Evolutionary conservation across 208 protist genomes (phyloP), one percentile per base, ranked within the genome.

Genomic region (Leishmania guyanensis): DNA sequence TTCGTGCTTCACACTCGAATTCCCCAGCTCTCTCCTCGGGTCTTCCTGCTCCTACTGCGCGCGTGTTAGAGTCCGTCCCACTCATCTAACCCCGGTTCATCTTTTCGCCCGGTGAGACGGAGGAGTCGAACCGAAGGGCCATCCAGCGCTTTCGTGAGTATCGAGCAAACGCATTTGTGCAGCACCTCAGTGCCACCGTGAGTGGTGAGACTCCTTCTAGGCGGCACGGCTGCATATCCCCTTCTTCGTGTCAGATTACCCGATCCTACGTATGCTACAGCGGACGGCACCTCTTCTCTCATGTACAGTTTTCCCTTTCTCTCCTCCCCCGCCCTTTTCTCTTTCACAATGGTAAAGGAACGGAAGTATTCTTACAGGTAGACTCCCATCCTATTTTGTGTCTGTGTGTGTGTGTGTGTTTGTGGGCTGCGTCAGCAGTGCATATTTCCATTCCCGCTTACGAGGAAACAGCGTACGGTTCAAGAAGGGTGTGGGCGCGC

Each of bases 331-430:
- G 6, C 29, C 62, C 62, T 39, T 14, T 68, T 36, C 9, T 39
- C 29, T 68, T 29, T 39, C 29, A 29, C 62, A 39, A n/a, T 68
- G 26, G 12, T 5, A 3, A 26, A 65, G 26, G 29, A 56, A 62
- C 56, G 76, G 33, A 60, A 77, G 60, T 56, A 33, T 68, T 43
- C 26, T 14, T 62, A 69, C 79, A 43, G 39, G 39, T 68, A 33
- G 17, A 39, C 29, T 68, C 29, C 54, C 68, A 10, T 53, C 29
- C 33, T 58, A 1, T 83, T 83, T 5, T 26, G 48, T 74, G 36
- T 70, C 43, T 48, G 16, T 39, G 17, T 22, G 12, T 79, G 29
- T 33, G n/a, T 76, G 54, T 22, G 36, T 62, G 68, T 66, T 36
- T 75, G 77, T 80, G 65, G 48, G 17, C 72, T 62, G 72, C 10